Conservation (phyloP, 345 rosid species). For the Ricinus communis region DNA sequence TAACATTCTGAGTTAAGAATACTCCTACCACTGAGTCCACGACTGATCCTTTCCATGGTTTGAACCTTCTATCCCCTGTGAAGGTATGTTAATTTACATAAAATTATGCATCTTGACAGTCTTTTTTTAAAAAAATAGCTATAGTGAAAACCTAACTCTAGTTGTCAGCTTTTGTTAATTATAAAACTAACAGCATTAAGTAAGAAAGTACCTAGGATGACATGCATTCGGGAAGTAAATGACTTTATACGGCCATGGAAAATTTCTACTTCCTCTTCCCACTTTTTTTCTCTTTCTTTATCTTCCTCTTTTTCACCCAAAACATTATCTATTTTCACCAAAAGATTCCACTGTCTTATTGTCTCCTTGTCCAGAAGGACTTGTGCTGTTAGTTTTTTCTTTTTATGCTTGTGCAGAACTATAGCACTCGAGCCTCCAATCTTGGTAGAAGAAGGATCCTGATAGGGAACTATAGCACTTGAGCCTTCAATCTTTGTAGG, state of each 20-base stretch:
- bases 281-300: conserved; percentile 27
- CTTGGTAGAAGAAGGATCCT: background rate
- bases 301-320: conserved; percentile 16
- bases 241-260: conserved; percentile 30
- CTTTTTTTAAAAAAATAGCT: background rate
- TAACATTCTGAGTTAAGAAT: conserved; percentile 60
- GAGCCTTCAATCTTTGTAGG: background rate
- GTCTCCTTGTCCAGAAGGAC: conserved; percentile 44
- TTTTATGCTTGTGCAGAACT: no score
- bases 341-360: conserved; percentile 36
- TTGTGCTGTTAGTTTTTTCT: background rate
- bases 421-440: background rate
- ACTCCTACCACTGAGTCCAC: conserved; percentile 72
- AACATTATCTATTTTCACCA: conserved; percentile 27
- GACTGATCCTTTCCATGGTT: conserved; percentile 64
- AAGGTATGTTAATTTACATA: background rate
- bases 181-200: background rate
- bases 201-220: conserved; percentile 38
- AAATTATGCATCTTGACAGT: background rate
- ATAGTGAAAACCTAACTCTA: background rate
- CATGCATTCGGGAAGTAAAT: conserved; percentile 41
- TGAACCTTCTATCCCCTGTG: conserved; percentile 55
- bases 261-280: conserved; percentile 36
- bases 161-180: background rate
- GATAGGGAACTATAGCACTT: background rate